Evolutionary conservation across 208 protist genomes (phyloP), one percentile per base, ranked within the genome.

Genomic region (Leishmania major): DNA sequence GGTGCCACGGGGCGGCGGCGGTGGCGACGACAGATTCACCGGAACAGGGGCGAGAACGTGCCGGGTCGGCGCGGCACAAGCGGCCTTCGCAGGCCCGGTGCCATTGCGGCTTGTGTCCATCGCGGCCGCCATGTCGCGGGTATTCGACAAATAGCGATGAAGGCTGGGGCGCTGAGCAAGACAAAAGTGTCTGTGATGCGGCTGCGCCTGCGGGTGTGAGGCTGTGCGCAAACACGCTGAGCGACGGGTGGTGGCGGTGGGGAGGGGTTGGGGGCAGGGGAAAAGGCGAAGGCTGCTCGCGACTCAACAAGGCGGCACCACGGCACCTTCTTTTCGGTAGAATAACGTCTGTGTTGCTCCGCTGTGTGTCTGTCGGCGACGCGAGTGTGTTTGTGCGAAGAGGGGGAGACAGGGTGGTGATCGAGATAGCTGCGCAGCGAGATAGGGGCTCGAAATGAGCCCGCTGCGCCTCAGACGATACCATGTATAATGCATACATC

Each of bases 11-110:
- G 49, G 57, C 28, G 45, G 78, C 66, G 66, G 62, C 51, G 72
- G 31, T 60, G 45, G 71, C 71, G 70, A 17, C 22, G 43, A 55
- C 10, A 80, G 55, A 43, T 86, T 82, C n/a, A 82, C 2, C 0
- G 83, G 45, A 37, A 86, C 77, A 43, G 37, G 49, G 5, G 73
- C 72, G 3, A 82, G 74, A 43, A 81, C 31, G 19, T 73, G 76
- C 3, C 82, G 82, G 35, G 77, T 8, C 3, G 77, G 77, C 71
- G 57, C 35, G 13, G 57, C n/a, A 40, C 47, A 75, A 69, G 7
- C n/a, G 11, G 8, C 45, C 19, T 25, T 74, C 5, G 31, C 31
- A 69, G 62, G 31, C 15, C 37, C 35, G 25, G 15, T 37, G 43
- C 7, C 28, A 19, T 31, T 53, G 19, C 31, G 51, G 15, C 17